Evolutionary conservation across 2,329 filamentous ascomycete genomes (phyloP).

Genomic region (Rhynchosporium agropyri): DNA sequence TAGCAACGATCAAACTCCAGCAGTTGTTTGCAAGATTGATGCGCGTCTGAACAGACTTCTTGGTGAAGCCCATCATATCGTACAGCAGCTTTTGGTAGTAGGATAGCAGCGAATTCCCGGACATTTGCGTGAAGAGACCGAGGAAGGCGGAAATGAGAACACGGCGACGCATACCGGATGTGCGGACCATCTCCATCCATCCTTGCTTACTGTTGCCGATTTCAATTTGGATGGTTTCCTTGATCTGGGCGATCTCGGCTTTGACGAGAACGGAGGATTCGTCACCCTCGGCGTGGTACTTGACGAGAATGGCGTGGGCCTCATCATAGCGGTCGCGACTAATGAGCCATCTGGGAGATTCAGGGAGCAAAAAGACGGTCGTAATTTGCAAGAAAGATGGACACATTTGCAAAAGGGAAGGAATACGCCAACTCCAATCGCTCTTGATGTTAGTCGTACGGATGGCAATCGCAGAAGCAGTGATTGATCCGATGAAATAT

Average conservation of each 20-base stretch:
- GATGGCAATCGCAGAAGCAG: slow-evolving; percentile 48
- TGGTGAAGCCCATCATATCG: slow-evolving; percentile 49
- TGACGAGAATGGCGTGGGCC: slow-evolving; percentile 54
- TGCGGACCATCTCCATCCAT: slow-evolving; percentile 55
- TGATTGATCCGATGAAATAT: slow-evolving; percentile 52
- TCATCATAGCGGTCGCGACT: slow-evolving; percentile 59
- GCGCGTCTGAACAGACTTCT: slow-evolving; percentile 47
- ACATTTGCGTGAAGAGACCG: slow-evolving; percentile 57
- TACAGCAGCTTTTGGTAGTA: slow-evolving; percentile 54
- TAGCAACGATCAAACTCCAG: slow-evolving; percentile 49
- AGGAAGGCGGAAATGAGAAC: slow-evolving; percentile 52
- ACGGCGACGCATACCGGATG: slow-evolving; percentile 53
- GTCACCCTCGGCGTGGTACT: slow-evolving; percentile 57
- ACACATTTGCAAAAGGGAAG: slow-evolving; percentile 46
- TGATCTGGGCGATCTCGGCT: slow-evolving; percentile 63
- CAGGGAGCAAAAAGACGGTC: slow-evolving; percentile 49
- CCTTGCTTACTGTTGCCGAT: slow-evolving; percentile 54
- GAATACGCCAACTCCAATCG: slow-evolving; percentile 48
- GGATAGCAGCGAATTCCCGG: slow-evolving; percentile 49
- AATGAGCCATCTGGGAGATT: slow-evolving; percentile 59
- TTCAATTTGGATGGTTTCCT: slow-evolving; percentile 56
- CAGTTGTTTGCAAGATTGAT: slow-evolving; percentile 51
- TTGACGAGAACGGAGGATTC: slow-evolving; percentile 54
- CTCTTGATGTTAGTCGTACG: slow-evolving; percentile 48
- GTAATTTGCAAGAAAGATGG: slow-evolving; percentile 34